phyloP scores from a whole-genome alignment of 2,329 filamentous ascomycete genomes.

The Falciphora oryzae region DNA sequence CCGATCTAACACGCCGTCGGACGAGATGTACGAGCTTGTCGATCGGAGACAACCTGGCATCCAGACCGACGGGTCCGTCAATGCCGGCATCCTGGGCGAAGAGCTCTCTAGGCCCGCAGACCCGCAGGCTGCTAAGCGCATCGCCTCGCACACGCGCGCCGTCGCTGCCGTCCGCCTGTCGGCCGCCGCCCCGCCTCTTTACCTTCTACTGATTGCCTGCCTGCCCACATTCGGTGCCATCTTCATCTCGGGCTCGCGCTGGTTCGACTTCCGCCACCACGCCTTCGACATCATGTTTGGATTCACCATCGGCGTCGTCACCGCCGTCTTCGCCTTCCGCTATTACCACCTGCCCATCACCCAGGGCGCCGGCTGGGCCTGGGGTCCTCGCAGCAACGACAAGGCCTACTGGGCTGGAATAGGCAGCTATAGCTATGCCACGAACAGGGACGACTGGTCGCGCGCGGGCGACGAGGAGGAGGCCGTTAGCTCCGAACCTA shows the following conservation, averaged over 20 bases:
- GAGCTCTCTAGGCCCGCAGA: conserved; percentile 25
- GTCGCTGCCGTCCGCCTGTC: conserved; percentile 57
- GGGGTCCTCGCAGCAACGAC: conserved; percentile 68
- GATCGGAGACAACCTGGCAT: conserved; percentile 14
- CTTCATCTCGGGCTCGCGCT: conserved; percentile 81
- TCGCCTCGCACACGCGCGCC: conserved; percentile 29
- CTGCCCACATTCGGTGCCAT: conserved; percentile 69
- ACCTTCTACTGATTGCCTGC: conserved; percentile 64
- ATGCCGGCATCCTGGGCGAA: conserved; percentile 20
- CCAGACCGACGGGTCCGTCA: conserved; percentile 5
- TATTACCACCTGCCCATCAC: conserved; percentile 80
- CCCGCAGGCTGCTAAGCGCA: conserved; percentile 22
- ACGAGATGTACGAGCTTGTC: conserved; percentile 26
- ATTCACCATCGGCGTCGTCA: conserved; percentile 67
- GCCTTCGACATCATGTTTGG: conserved; percentile 90
- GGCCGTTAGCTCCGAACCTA: conserved; percentile 12
- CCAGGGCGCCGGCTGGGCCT: conserved; percentile 81
- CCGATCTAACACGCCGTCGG: conserved; percentile 30
- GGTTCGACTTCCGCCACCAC: conserved; percentile 83
- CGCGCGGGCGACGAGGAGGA: conserved; percentile 26
- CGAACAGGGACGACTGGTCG: conserved; percentile 30
- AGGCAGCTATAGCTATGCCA: conserved; percentile 52
- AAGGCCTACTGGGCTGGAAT: conserved; percentile 76
- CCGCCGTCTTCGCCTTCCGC: conserved; percentile 69
- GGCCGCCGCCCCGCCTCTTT: conserved; percentile 77